A percentile compares a stretch with the other conserved stretches of the same genome.
Evolutionary conservation across 2,329 filamentous ascomycete genomes (phyloP).

Genomic region (Cryphonectria nitschkei): DNA sequence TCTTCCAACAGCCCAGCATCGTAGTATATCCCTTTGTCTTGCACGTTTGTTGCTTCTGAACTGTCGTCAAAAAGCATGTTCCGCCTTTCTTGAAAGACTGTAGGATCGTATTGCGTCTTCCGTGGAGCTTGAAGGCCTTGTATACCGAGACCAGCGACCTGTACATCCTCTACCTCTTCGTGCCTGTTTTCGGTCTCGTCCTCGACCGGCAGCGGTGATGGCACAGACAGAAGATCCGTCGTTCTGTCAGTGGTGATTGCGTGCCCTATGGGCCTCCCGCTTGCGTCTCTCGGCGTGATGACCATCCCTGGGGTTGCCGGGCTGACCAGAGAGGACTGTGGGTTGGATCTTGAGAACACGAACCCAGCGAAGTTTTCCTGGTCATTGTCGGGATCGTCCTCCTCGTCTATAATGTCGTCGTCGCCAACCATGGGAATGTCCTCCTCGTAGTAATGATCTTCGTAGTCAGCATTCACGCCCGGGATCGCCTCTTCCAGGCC

Average conservation of each 20-base stretch:
- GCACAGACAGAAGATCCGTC: constrained; percentile 32
- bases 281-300: constrained; percentile 58
- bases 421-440: constrained; percentile 28
- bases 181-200: not conserved
- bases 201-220: constrained; percentile 28
- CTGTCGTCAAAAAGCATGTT: constrained; percentile 22
- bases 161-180: constrained; percentile 31
- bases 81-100: constrained; percentile 27
- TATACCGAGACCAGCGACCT: constrained; percentile 48
- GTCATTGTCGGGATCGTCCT: constrained; percentile 55
- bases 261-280: constrained; percentile 60
- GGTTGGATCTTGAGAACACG: constrained; percentile 59
- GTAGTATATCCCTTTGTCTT: constrained; percentile 70
- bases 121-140: constrained; percentile 39
- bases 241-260: constrained; percentile 54
- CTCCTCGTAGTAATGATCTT: constrained; percentile 43
- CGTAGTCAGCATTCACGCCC: constrained; percentile 53
- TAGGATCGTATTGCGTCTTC: constrained; percentile 30
- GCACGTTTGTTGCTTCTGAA: constrained; percentile 4
- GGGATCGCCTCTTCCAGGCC: constrained; percentile 70
- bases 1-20: constrained; percentile 60
- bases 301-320: constrained; percentile 52
- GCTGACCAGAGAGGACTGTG: constrained; percentile 54
- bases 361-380: constrained; percentile 66
- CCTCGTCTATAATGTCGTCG: constrained; percentile 32